Evolutionary conservation across 495 filamentous ascomycete genomes (phyloP).

Genomic region (Poronia punctata): DNA sequence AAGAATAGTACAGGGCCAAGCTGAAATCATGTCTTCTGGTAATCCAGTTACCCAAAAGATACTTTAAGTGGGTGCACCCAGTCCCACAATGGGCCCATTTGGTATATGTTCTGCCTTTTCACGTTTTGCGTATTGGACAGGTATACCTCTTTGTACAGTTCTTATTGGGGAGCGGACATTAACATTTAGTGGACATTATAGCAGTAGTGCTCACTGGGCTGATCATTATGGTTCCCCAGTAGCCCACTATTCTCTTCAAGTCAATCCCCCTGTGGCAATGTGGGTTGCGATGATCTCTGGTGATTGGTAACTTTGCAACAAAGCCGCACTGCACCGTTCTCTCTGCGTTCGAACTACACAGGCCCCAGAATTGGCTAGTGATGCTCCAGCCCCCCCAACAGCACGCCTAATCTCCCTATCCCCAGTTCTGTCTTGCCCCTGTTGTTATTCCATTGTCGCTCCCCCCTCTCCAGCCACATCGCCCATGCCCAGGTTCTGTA

Average conservation of each 20-base stretch:
- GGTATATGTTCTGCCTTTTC: no score
- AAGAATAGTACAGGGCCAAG: no score
- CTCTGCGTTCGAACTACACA: no score
- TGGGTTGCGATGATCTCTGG: background rate
- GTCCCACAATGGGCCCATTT: no score
- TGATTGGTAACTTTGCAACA: background rate
- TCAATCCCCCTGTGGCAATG: constrained; percentile 2
- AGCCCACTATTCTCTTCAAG: background rate
- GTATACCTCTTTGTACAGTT: constrained; percentile 7
- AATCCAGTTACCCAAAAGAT: no score
- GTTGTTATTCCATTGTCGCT: constrained; percentile 16
- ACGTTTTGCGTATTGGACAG: constrained; percentile 12
- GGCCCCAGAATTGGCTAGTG: no score
- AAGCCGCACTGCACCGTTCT: constrained; percentile 6
- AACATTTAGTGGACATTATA: no score
- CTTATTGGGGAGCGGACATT: no score
- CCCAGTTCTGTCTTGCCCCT: constrained; percentile 4
- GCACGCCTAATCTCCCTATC: background rate
- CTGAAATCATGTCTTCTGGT: no score
- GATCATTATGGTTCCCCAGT: no score
- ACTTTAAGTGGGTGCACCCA: no score
- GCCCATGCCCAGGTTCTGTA: constrained; percentile 2
- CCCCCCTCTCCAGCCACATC: constrained; percentile 14
- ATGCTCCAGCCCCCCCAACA: background rate
- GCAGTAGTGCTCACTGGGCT: no score